Evolutionary conservation across 2,329 filamentous ascomycete species (phyloP).

Genomic region (Metarhizium humberi): DNA sequence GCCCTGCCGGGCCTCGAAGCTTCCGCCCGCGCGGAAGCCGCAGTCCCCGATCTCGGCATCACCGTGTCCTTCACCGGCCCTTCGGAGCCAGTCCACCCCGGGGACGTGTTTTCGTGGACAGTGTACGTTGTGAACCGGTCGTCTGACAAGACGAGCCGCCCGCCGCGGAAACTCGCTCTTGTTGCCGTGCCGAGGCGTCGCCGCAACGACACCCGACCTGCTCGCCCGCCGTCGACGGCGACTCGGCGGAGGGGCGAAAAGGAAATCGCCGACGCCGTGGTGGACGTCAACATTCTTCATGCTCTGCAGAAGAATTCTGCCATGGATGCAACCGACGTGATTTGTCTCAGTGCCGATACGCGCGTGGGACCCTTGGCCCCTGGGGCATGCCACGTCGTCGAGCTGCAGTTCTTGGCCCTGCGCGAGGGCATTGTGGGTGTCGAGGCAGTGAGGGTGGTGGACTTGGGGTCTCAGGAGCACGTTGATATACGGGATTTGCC

Average conservation of each 20-base stretch:
- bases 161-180: conserved; percentile 59
- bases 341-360: conserved; percentile 68
- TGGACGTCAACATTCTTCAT: conserved; percentile 64
- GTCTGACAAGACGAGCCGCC: conserved; percentile 29
- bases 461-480: conserved; percentile 65
- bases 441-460: conserved; percentile 64
- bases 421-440: conserved; percentile 57
- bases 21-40: conserved; percentile 35
- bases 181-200: conserved; percentile 57
- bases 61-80: conserved; percentile 67
- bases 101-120: conserved; percentile 61
- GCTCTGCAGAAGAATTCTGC: conserved; percentile 59
- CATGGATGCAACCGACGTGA: conserved; percentile 55
- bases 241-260: conserved; percentile 25
- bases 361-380: conserved; percentile 64
- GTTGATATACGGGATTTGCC: conserved; percentile 70
- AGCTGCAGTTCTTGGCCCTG: conserved; percentile 63
- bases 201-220: conserved; percentile 44
- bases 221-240: conserved; percentile 42
- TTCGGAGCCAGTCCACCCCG: conserved; percentile 43
- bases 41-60: conserved; percentile 55
- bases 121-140: conserved; percentile 70
- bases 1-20: conserved; percentile 51
- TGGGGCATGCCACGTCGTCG: conserved; percentile 63
- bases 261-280: conserved; percentile 53